Percentiles rank a stretch among this genome's conserved stretches.
Conservation (phyloP, 257 asterid species). For the Salvia miltiorrhiza region DNA sequence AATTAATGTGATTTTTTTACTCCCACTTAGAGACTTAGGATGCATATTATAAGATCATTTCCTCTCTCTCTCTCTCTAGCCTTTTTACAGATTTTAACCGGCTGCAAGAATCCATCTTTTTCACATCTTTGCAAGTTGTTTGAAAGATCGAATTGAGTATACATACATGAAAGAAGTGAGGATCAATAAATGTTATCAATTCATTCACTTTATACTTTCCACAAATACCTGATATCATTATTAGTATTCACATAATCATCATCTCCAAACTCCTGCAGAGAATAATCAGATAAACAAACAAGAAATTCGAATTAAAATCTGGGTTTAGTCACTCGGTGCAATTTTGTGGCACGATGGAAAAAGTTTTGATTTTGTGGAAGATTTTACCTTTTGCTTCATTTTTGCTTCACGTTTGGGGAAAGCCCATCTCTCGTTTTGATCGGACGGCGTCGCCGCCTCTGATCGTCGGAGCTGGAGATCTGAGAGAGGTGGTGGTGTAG, state of each 20-base stretch:
- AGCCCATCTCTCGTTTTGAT: conserved; percentile 35
- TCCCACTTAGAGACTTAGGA: conserved; percentile 28
- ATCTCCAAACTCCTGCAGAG: conserved; percentile 40
- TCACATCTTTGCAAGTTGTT: not conserved
- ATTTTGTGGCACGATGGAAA: not conserved
- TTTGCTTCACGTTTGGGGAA: conserved; percentile 9
- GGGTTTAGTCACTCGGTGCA: not conserved
- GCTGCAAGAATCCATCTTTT: not conserved
- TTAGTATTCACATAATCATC: conserved; percentile 24
- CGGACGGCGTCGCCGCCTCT: conserved; percentile 33
- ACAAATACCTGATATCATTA: conserved; percentile 47
- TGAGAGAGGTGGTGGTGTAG: conserved; percentile 29
- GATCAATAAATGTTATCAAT: not conserved
- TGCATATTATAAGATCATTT: conserved; percentile 11
- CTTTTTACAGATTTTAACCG: not conserved
- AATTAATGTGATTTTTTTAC: conserved; percentile 22
- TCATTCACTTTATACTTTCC: not conserved
- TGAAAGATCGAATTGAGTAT: conserved; percentile 2
- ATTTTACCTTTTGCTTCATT: conserved; percentile 30
- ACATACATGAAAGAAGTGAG: conserved; percentile 12
- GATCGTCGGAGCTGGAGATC: conserved; percentile 60
- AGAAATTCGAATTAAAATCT: conserved; percentile 5
- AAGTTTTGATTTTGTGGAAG: conserved; percentile 9
- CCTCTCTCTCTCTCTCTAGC: not conserved
- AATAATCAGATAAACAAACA: not conserved